Percentiles rank a stretch among this genome's conserved stretches.
Conservation (phyloP, 148 eudicot genomes). For the Mesembryanthemum crystallinum region DNA sequence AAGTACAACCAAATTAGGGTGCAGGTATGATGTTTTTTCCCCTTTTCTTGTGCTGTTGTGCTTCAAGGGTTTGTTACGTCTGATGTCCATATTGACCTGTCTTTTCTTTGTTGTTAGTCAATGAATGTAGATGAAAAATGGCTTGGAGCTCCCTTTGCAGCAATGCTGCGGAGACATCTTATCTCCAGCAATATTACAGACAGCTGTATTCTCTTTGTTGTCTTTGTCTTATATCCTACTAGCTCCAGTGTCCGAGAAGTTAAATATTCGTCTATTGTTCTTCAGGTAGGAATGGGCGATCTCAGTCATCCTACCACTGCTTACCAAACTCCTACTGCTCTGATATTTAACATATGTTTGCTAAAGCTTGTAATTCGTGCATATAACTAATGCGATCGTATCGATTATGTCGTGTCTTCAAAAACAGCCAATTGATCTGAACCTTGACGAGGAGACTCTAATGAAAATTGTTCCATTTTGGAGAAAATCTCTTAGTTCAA, state of each 20-base stretch:
- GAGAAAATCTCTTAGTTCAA: slow-evolving; percentile 86
- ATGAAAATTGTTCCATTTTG: slow-evolving; percentile 90
- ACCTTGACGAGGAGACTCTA: slow-evolving; percentile 92
- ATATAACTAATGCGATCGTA: slow-evolving; percentile 2
- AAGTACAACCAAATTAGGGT: slow-evolving; percentile 61
- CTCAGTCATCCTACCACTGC: background rate
- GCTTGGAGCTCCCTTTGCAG: slow-evolving; percentile 92
- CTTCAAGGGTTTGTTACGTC: too few species aligned
- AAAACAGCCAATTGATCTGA: slow-evolving; percentile 82
- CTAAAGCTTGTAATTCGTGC: too few species aligned
- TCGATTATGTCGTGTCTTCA: slow-evolving; percentile 12
- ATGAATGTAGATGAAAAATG: slow-evolving; percentile 78
- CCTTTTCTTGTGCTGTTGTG: background rate
- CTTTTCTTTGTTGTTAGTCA: slow-evolving; percentile 42
- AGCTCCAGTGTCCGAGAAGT: slow-evolving; percentile 66
- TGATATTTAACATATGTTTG: too few species aligned
- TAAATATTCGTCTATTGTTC: slow-evolving; percentile 68
- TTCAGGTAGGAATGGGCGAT: slow-evolving; percentile 56
- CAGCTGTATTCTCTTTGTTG: slow-evolving; percentile 49
- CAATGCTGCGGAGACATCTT: slow-evolving; percentile 82
- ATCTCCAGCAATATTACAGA: slow-evolving; percentile 38
- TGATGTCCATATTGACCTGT: slow-evolving; percentile 1
- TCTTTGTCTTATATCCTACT: slow-evolving; percentile 54
- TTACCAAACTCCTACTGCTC: too few species aligned
- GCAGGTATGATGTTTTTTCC: slow-evolving; percentile 44